Percentiles rank a stretch among this genome's conserved stretches.
Evolutionary conservation across 345 rosid species (phyloP).

Genomic region (Lagerstroemia speciosa): DNA sequence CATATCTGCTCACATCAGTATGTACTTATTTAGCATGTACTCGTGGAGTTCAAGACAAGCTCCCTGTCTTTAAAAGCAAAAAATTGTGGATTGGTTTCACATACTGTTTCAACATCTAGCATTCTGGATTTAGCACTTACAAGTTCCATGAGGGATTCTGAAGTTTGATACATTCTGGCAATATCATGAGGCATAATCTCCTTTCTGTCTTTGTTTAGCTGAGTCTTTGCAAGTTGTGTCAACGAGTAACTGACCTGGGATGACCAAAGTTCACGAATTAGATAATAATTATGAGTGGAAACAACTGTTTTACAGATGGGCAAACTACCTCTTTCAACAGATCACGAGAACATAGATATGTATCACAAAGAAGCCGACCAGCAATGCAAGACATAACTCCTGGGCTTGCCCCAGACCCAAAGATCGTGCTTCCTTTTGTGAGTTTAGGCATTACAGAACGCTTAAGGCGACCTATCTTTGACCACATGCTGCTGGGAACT

Average conservation of each 20-base stretch:
- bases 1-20: too few species aligned
- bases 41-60: not conserved
- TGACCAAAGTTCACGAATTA: constrained; percentile 18
- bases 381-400: constrained; percentile 94
- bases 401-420: constrained; percentile 89
- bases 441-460: constrained; percentile 92
- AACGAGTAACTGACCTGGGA: constrained; percentile 93
- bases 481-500: constrained; percentile 90
- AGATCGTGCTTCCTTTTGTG: constrained; percentile 56
- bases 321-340: constrained; percentile 69
- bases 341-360: constrained; percentile 81
- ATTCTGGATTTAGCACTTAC: constrained; percentile 41
- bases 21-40: too few species aligned
- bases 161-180: constrained; percentile 73
- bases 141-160: constrained; percentile 69
- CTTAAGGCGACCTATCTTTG: constrained; percentile 94
- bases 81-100: not conserved
- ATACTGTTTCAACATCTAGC: not conserved
- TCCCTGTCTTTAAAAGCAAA: not conserved
- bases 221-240: constrained; percentile 87
- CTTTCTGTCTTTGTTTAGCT: constrained; percentile 75
- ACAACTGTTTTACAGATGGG: constrained; percentile 1
- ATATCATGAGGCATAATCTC: constrained; percentile 76
- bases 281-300: constrained; percentile 4
- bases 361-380: constrained; percentile 93